Conservation (phyloP, 148 eudicot genomes). For the Polygonum aviculare region DNA sequence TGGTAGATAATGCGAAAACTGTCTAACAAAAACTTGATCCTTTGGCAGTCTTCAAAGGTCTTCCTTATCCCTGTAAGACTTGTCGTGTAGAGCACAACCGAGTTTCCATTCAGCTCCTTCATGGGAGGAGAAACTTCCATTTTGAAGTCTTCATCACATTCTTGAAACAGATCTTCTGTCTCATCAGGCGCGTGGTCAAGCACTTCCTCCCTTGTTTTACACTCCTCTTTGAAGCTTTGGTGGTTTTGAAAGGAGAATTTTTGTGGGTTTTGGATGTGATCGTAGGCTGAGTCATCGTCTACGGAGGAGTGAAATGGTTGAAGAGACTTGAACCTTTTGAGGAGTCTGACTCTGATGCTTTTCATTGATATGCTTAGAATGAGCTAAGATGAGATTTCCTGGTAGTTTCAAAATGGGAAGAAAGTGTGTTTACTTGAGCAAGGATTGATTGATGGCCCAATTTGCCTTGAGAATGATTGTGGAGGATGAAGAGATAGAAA, state of each 20-base stretch:
- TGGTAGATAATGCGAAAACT: slow-evolving; percentile 57
- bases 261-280: not conserved
- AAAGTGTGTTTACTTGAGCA: not conserved
- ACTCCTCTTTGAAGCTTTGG: not conserved
- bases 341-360: not conserved
- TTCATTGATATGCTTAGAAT: not conserved
- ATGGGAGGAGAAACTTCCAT: not conserved
- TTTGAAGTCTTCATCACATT: not conserved
- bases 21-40: slow-evolving; percentile 55
- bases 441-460: not conserved
- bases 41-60: slow-evolving; percentile 74
- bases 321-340: slow-evolving; percentile 1
- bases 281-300: not conserved
- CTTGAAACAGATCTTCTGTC: not conserved
- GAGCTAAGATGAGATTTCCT: not conserved
- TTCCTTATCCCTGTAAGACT: slow-evolving; percentile 72
- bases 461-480: not conserved
- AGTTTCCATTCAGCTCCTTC: slow-evolving; percentile 13
- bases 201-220: not conserved
- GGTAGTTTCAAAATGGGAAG: not conserved
- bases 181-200: not conserved
- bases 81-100: slow-evolving; percentile 77
- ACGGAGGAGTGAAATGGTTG: not conserved
- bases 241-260: not conserved
- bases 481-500: not conserved